Percentiles rank a stretch among this genome's conserved stretches.
These are phyloP conservation scores for Meripilus lineatus DNA, from an alignment of 1,284 basidiomycete species.

Conservation along the genomic window DNA sequence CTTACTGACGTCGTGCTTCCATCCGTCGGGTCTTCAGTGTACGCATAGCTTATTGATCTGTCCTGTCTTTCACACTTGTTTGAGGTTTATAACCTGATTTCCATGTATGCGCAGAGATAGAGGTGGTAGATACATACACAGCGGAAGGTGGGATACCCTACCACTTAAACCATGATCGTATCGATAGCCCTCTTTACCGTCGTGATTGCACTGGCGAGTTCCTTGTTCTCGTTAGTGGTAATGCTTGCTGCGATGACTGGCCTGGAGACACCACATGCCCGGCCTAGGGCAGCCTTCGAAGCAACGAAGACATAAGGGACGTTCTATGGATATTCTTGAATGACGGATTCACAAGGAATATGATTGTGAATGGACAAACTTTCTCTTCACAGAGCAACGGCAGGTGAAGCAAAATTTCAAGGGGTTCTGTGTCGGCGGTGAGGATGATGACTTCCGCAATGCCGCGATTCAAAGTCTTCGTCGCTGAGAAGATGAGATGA, in stretches of 20 bases:
- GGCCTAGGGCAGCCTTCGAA: slow-evolving; percentile 90
- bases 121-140: too few species aligned
- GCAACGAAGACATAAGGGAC: slow-evolving; percentile 96
- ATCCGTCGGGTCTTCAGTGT: too few species aligned
- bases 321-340: slow-evolving; percentile 48
- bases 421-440: slow-evolving; percentile 96
- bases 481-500: slow-evolving; percentile 45
- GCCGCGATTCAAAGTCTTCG: slow-evolving; percentile 98
- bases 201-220: slow-evolving; percentile 88
- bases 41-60: too few species aligned
- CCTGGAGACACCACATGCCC: slow-evolving; percentile 94
- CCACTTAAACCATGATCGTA: slow-evolving; percentile 53
- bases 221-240: slow-evolving; percentile 93
- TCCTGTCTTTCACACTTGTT: too few species aligned
- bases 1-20: not conserved
- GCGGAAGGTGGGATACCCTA: too few species aligned
- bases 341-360: slow-evolving; percentile 6
- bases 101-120: too few species aligned
- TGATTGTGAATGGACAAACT: slow-evolving; percentile 32
- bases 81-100: too few species aligned
- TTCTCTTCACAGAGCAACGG: slow-evolving; percentile 99
- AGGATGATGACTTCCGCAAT: slow-evolving; percentile 98
- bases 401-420: slow-evolving; percentile 97
- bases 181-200: slow-evolving; percentile 89
- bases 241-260: slow-evolving; percentile 95